phyloP scores from a whole-genome alignment of 1,284 basidiomycete species.

The Leccinum fallax region DNA sequence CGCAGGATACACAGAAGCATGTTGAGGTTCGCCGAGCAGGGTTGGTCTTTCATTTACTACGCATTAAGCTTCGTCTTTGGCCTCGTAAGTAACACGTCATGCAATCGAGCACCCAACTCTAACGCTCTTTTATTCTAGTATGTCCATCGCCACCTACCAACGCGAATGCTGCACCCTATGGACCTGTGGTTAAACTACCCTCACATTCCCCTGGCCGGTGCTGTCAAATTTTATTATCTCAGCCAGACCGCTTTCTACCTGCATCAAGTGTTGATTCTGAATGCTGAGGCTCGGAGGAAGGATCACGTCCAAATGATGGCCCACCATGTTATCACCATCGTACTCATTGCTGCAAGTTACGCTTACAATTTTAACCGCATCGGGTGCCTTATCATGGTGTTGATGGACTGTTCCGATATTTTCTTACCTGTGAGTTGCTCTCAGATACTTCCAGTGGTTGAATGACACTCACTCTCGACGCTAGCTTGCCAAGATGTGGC shows the following conservation, averaged over 20 bases:
- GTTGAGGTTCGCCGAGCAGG: constrained; percentile 92
- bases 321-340: constrained; percentile 91
- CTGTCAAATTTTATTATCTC: constrained; percentile 92
- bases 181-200: constrained; percentile 87
- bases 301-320: constrained; percentile 97
- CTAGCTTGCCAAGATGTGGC: constrained; percentile 91
- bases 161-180: constrained; percentile 62
- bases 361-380: constrained; percentile 84
- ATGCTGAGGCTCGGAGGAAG: constrained; percentile 91
- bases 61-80: constrained; percentile 75
- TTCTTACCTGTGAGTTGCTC: constrained; percentile 78
- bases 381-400: constrained; percentile 84
- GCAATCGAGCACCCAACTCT: neutral
- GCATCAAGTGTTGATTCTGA: constrained; percentile 90
- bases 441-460: neutral
- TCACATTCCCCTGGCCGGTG: constrained; percentile 72
- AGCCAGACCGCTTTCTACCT: constrained; percentile 91
- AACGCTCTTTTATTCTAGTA: constrained; percentile 54
- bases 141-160: constrained; percentile 75
- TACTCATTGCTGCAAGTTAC: constrained; percentile 81
- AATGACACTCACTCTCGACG: constrained; percentile 7
- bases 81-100: constrained; percentile 62
- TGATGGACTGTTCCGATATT: constrained; percentile 96
- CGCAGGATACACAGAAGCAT: constrained; percentile 70
- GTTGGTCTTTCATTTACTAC: constrained; percentile 88